Percentiles rank a stretch among this genome's conserved stretches.
Evolutionary conservation across 140 eudicot species (phyloP).

Genomic region (Stevia rebaudiana): DNA sequence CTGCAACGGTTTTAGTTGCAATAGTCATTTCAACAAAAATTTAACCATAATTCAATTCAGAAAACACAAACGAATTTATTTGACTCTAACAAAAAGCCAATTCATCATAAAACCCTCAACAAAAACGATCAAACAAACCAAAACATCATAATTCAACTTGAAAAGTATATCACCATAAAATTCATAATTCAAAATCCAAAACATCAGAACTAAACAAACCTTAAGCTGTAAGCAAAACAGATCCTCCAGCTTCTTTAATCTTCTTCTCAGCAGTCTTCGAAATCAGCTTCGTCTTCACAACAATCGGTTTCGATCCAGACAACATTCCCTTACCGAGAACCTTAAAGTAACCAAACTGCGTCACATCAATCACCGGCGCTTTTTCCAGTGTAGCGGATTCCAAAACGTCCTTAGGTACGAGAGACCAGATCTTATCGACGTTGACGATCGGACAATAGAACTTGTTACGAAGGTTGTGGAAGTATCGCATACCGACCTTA

Average conservation of each 20-base stretch:
- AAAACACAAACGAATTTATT: no score
- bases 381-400: slow-evolving; percentile 32
- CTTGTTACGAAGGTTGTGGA: slow-evolving; percentile 38
- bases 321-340: slow-evolving; percentile 44
- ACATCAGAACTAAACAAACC: no score
- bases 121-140: no score
- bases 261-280: slow-evolving; percentile 54
- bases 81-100: no score
- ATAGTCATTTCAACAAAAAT: no score
- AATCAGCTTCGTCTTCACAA: slow-evolving; percentile 47
- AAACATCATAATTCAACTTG: no score
- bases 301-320: slow-evolving; percentile 30
- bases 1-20: no score
- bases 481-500: not conserved
- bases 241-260: slow-evolving; percentile 52
- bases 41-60: no score
- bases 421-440: slow-evolving; percentile 43
- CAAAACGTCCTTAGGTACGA: slow-evolving; percentile 35
- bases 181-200: no score
- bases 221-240: slow-evolving; percentile 47
- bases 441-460: slow-evolving; percentile 48
- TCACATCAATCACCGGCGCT: slow-evolving; percentile 44
- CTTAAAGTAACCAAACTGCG: slow-evolving; percentile 47
- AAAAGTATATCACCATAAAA: no score
- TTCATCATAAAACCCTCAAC: no score